Percentiles rank a stretch among this genome's conserved stretches.
phyloP scores from a whole-genome alignment of 306 rosid genomes.

The Quercus rubra region DNA sequence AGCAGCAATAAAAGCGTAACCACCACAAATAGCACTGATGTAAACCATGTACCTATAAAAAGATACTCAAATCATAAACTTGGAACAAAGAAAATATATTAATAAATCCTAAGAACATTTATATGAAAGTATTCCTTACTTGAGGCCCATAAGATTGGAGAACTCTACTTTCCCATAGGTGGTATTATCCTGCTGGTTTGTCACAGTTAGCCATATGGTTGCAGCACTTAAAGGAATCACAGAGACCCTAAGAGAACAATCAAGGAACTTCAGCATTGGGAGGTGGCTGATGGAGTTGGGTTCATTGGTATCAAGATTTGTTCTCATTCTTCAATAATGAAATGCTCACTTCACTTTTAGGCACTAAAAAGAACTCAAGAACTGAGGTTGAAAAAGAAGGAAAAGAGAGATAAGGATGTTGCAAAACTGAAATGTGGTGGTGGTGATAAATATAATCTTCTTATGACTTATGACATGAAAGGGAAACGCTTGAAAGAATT shows the following conservation, averaged over 20 bases:
- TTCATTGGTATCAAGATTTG: conserved; percentile 16
- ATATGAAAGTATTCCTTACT: conserved; percentile 34
- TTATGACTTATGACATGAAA: neutral
- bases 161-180: conserved; percentile 59
- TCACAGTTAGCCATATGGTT: conserved; percentile 67
- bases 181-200: conserved; percentile 57
- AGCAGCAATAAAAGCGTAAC: conserved; percentile 60
- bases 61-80: neutral
- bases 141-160: conserved; percentile 61
- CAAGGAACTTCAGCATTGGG: conserved; percentile 51
- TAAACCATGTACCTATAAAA: conserved; percentile 70
- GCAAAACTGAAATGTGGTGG: neutral
- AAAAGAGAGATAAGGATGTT: neutral
- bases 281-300: conserved; percentile 8
- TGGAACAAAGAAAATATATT: neutral
- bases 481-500: neutral
- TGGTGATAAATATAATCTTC: neutral
- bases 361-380: neutral
- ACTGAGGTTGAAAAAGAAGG: neutral
- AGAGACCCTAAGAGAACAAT: conserved; percentile 53
- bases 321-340: conserved; percentile 28
- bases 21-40: conserved; percentile 60
- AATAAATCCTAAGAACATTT: neutral
- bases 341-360: neutral
- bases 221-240: conserved; percentile 64